Evolutionary conservation across 345 rosid genomes (phyloP), one percentile per base, ranked within the genome.

Genomic region (Rhizophora apiculata): DNA sequence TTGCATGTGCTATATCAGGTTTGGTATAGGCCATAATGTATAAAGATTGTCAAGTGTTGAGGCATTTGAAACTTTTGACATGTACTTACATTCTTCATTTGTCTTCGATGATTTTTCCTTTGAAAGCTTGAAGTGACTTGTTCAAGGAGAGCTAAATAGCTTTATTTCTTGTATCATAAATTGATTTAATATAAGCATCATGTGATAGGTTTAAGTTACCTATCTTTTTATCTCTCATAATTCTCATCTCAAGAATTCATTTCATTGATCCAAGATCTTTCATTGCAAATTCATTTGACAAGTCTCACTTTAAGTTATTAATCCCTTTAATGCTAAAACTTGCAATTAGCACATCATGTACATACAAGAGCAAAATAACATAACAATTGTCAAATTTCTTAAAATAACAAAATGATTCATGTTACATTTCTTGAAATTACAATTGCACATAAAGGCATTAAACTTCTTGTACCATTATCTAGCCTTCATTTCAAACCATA

Each of bases 281-380:
- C 61, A 22, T 57, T 21, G 3, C 18, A 27, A 57, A 57, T 16
- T 57, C 3, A 13, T 57, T 21, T 27, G 20, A 57, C 13, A 57
- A 57, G 5, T 57, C 6, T 27, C n/a, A 30, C 10, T 57, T 57
- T 11, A 57, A 6, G n/a, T 57, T 57, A 10, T n/a, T 27, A 10
- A 57, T 57, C 30, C n/a, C 61, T 57, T 57, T 0, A 9, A 21
- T 57, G 2, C 31, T 2, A 10, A 8, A 57, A n/a, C 30, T 2
- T 57, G n/a, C 27, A 57, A 57, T 27, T 0, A 57, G 0, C n/a
- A 57, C 6, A 0, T 57, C 61, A 57, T 57, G 27, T 3, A 57
- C 61, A 57, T 57, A 57, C 61, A 57, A 57, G 10, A 27, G 31
- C 31, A 57, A 57, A 57, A 57, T 57, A 57, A 57, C 16, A 27